Conservation (phyloP, 257 asterid species). For the Salvia hispanica region DNA sequence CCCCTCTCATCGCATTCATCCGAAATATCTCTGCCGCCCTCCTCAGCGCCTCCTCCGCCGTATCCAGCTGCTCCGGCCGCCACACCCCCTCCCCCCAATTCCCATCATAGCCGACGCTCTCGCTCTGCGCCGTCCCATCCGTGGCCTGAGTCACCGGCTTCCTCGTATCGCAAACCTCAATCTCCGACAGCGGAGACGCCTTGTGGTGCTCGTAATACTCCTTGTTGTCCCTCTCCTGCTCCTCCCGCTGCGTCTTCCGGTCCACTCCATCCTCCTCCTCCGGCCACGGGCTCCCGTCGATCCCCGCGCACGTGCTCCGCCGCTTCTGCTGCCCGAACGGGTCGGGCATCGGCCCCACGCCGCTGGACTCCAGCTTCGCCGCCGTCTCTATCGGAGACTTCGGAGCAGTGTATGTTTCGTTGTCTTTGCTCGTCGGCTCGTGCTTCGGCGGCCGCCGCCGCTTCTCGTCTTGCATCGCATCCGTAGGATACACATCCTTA, state of each 20-base stretch:
- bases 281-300: slow-evolving; percentile 72
- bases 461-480: slow-evolving; percentile 40
- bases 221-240: slow-evolving; percentile 47
- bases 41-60: slow-evolving; percentile 73
- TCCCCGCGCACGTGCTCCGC: slow-evolving; percentile 36
- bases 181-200: slow-evolving; percentile 76
- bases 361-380: slow-evolving; percentile 46
- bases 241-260: slow-evolving; percentile 32
- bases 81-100: slow-evolving; percentile 38
- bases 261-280: slow-evolving; percentile 36
- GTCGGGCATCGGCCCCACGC: slow-evolving; percentile 44
- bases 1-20: slow-evolving; percentile 64
- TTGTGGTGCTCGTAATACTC: slow-evolving; percentile 61
- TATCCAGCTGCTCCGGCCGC: slow-evolving; percentile 79
- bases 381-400: slow-evolving; percentile 43
- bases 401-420: slow-evolving; percentile 43
- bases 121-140: slow-evolving; percentile 41
- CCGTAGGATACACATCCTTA: slow-evolving; percentile 47
- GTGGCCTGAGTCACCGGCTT: slow-evolving; percentile 64
- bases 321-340: slow-evolving; percentile 61
- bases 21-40: slow-evolving; percentile 62
- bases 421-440: slow-evolving; percentile 26
- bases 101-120: slow-evolving; percentile 28
- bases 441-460: slow-evolving; percentile 30
- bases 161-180: slow-evolving; percentile 64